These are phyloP conservation scores for Cryphonectria parasitica DNA, from an alignment of 2,329 filamentous ascomycete genomes.

Conservation along the genomic window DNA sequence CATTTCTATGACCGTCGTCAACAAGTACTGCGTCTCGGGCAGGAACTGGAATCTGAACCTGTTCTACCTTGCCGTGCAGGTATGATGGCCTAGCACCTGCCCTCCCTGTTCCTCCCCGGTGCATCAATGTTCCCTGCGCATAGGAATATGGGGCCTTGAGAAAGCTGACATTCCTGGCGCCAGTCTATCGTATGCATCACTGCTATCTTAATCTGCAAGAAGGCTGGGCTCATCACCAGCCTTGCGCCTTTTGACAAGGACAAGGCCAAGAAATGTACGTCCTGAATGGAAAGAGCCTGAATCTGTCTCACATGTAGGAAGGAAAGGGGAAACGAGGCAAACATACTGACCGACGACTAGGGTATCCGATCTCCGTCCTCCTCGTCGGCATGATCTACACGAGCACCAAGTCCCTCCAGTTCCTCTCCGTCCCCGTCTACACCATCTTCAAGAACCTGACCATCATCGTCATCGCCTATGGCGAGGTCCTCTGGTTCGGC, in stretches of 20 bases:
- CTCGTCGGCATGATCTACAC: slow-evolving; percentile 99
- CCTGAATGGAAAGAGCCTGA: background rate
- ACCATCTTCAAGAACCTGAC: slow-evolving; percentile 99
- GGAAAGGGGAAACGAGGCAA: background rate
- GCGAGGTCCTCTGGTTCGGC: slow-evolving; percentile 97
- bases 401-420: slow-evolving; percentile 92
- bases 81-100: slow-evolving; percentile 53
- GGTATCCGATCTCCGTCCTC: slow-evolving; percentile 95
- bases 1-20: slow-evolving; percentile 99
- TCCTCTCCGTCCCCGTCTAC: slow-evolving; percentile 95
- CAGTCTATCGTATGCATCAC: slow-evolving; percentile 88
- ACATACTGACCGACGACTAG: slow-evolving; percentile 48
- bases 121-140: background rate
- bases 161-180: slow-evolving; percentile 27
- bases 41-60: slow-evolving; percentile 94
- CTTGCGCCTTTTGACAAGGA: slow-evolving; percentile 80
- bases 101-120: no score
- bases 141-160: background rate
- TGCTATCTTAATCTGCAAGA: slow-evolving; percentile 83
- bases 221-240: slow-evolving; percentile 79
- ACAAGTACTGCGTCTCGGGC: slow-evolving; percentile 97
- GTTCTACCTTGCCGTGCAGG: slow-evolving; percentile 90
- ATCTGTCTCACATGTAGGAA: background rate
- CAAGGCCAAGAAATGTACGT: slow-evolving; percentile 89
- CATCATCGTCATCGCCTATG: slow-evolving; percentile 97